Evolutionary conservation across 306 rosid genomes (phyloP).

Genomic region (Cucurbita moschata): DNA sequence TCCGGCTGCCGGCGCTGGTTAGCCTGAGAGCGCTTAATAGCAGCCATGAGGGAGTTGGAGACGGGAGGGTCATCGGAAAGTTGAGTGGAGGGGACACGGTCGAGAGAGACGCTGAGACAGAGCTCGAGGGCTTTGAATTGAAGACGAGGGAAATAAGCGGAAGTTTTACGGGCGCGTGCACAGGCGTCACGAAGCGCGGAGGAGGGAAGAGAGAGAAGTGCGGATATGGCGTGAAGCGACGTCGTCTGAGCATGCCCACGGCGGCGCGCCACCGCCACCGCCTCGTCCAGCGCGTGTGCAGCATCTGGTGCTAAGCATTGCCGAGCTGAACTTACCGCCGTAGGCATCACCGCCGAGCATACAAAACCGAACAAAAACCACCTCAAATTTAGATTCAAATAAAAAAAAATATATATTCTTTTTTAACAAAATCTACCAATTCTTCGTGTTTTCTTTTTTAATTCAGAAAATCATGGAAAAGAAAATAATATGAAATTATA

Average conservation of each 20-base stretch:
- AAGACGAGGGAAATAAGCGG: constrained; percentile 69
- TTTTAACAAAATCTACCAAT: neutral
- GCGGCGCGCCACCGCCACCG: constrained; percentile 76
- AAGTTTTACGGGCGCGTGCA: constrained; percentile 61
- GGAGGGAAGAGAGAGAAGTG: constrained; percentile 52
- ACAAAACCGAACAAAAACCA: constrained; percentile 4
- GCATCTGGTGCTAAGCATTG: constrained; percentile 85
- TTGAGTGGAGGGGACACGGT: constrained; percentile 60
- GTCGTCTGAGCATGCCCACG: constrained; percentile 87
- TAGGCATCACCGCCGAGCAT: constrained; percentile 56
- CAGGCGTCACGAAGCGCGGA: constrained; percentile 72
- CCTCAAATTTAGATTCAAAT: neutral
- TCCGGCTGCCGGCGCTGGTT: constrained; percentile 90
- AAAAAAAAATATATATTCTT: neutral
- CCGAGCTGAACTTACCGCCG: constrained; percentile 74
- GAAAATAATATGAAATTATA: neutral
- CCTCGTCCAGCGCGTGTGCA: constrained; percentile 70
- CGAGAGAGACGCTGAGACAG: constrained; percentile 69
- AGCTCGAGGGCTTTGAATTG: constrained; percentile 89
- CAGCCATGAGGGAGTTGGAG: constrained; percentile 95
- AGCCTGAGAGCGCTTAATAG: constrained; percentile 89
- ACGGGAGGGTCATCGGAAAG: constrained; percentile 60
- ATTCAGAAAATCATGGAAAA: neutral
- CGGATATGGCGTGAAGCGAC: constrained; percentile 82
- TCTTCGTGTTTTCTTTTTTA: neutral